phyloP scores from a whole-genome alignment of 2,329 filamentous ascomycete genomes.

The Aspergillus hiratsukae region DNA sequence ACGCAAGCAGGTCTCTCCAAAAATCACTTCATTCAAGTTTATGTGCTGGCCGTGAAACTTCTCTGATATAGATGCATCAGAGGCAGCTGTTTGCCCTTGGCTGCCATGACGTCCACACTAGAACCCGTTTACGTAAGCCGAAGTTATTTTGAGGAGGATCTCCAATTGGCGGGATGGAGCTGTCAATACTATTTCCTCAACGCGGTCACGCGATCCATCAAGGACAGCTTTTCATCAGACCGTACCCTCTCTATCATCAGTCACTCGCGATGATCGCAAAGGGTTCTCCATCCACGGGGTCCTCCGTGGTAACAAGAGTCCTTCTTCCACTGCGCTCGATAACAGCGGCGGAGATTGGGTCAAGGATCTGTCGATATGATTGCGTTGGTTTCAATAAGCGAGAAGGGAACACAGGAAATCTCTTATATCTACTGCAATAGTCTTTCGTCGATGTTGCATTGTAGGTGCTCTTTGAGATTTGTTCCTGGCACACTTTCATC shows the following conservation, averaged over 20 bases:
- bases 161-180: background rate
- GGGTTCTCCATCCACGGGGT: too few relatives aligned
- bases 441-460: too few relatives aligned
- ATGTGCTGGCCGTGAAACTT: background rate
- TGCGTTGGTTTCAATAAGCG: too few relatives aligned
- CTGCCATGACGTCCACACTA: background rate
- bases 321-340: too few relatives aligned
- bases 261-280: background rate
- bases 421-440: too few relatives aligned
- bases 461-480: background rate
- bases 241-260: background rate
- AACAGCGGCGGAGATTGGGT: too few relatives aligned
- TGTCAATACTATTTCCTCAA: background rate
- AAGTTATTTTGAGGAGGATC: background rate
- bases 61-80: background rate
- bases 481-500: background rate
- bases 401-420: too few relatives aligned
- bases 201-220: background rate
- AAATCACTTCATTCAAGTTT: background rate
- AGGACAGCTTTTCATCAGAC: background rate
- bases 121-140: background rate
- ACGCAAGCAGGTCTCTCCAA: too few relatives aligned
- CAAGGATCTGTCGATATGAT: too few relatives aligned
- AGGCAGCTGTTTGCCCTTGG: background rate
- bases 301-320: too few relatives aligned